Evolutionary conservation across 441 rosid genomes (phyloP).

Genomic region (Pelargonium fulgidum): DNA sequence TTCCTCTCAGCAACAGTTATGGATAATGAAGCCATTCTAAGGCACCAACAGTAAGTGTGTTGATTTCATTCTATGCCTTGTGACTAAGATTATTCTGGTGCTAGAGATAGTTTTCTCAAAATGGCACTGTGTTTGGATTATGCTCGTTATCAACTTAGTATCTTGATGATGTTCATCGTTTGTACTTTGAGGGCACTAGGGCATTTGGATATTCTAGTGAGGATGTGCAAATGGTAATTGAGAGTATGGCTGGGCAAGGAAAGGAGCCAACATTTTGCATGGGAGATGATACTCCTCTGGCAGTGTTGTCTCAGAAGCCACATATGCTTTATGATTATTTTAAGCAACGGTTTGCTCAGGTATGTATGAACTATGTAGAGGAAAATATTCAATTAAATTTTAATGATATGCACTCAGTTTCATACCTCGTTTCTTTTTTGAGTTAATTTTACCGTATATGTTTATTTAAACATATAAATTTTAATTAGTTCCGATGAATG

Average conservation of each 20-base stretch:
- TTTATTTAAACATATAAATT: not conserved
- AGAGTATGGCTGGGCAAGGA: conserved; percentile 92
- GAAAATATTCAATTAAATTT: not conserved
- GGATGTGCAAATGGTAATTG: conserved; percentile 99
- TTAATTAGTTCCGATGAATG: not conserved
- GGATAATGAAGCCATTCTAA: conserved; percentile 78
- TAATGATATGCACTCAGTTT: not conserved
- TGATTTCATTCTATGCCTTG: conserved; percentile 17
- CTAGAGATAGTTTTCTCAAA: not conserved
- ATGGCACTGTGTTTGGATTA: not conserved
- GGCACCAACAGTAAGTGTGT: conserved; percentile 78
- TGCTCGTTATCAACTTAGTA: conserved; percentile 5
- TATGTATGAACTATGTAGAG: conserved; percentile 21
- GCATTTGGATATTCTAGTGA: conserved; percentile 98
- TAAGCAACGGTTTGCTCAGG: conserved; percentile 99
- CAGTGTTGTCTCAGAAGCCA: conserved; percentile 73
- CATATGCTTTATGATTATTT: conserved; percentile 97
- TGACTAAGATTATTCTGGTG: not conserved
- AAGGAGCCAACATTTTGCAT: conserved; percentile 97
- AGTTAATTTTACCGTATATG: not conserved
- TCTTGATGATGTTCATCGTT: conserved; percentile 18
- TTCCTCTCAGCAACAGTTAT: conserved; percentile 58
- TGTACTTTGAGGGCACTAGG: conserved; percentile 44
- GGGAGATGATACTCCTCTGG: conserved; percentile 91
- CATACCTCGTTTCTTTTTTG: not conserved